phyloP scores from a whole-genome alignment of 768 basidiomycete species.

The Mycena vulgaris region DNA sequence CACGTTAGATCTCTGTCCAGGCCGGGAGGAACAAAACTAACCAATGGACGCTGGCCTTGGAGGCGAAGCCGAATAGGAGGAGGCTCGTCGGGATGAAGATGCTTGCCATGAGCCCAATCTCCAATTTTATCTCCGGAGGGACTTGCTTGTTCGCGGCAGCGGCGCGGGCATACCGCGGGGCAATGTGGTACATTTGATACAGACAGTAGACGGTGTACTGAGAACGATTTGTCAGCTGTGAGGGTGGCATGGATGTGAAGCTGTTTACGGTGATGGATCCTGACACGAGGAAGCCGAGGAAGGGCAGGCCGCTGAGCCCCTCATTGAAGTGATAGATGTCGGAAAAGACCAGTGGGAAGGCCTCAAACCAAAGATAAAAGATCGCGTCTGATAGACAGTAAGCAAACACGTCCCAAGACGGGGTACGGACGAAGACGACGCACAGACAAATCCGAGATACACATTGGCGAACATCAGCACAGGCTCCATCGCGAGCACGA shows the following conservation, averaged over 20 bases:
- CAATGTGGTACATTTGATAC: slow-evolving; percentile 40
- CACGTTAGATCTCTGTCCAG: background rate
- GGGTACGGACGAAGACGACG: slow-evolving; percentile 1
- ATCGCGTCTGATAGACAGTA: slow-evolving; percentile 39
- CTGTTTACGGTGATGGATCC: slow-evolving; percentile 22
- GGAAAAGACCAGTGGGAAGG: slow-evolving; percentile 51
- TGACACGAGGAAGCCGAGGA: slow-evolving; percentile 46
- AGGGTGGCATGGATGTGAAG: slow-evolving; percentile 30
- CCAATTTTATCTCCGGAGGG: slow-evolving; percentile 49
- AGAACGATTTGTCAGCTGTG: background rate
- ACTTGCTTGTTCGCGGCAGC: slow-evolving; percentile 23
- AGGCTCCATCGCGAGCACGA: slow-evolving; percentile 49
- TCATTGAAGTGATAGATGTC: slow-evolving; percentile 51
- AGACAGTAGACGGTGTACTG: slow-evolving; percentile 40
- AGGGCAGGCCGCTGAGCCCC: slow-evolving; percentile 50
- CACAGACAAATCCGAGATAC: slow-evolving; percentile 48
- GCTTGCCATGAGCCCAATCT: slow-evolving; percentile 50
- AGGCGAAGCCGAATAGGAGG: slow-evolving; percentile 53
- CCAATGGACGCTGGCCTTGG: slow-evolving; percentile 47
- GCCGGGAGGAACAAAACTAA: slow-evolving; percentile 23
- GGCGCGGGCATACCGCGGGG: slow-evolving; percentile 32
- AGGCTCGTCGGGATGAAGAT: slow-evolving; percentile 50
- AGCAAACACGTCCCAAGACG: slow-evolving; percentile 7
- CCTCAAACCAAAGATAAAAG: slow-evolving; percentile 51
- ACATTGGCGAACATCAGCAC: slow-evolving; percentile 47